Evolutionary conservation across 352 stramenopile genomes (phyloP).

Genomic region (Globisporangium nodosum): DNA sequence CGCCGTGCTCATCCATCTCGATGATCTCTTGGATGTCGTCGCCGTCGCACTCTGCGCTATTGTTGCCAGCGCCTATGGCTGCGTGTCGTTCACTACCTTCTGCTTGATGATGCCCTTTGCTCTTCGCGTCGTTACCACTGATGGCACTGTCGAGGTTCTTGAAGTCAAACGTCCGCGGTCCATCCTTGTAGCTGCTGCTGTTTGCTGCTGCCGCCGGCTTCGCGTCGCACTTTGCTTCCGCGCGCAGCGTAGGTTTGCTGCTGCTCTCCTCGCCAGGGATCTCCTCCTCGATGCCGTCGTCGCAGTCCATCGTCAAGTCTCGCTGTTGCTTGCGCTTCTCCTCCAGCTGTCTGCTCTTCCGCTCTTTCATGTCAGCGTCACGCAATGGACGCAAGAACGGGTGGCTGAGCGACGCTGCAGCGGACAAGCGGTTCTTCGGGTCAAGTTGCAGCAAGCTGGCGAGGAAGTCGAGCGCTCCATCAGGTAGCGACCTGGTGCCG

Average conservation of each 20-base stretch:
- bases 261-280: slow-evolving; percentile 38
- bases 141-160: slow-evolving; percentile 10
- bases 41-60: slow-evolving; percentile 49
- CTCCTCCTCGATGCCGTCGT: slow-evolving; percentile 79
- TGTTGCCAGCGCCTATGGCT: slow-evolving; percentile 22
- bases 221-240: slow-evolving; percentile 17
- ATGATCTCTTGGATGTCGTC: slow-evolving; percentile 84
- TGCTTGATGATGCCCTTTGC: slow-evolving; percentile 1
- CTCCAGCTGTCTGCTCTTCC: slow-evolving; percentile 34
- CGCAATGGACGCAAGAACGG: slow-evolving; percentile 49
- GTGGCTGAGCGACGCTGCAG: slow-evolving; percentile 44
- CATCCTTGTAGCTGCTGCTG: slow-evolving; percentile 13
- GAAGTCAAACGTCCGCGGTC: slow-evolving; percentile 24
- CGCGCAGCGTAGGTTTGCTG: slow-evolving; percentile 1
- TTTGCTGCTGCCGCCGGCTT: slow-evolving; percentile 7
- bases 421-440: slow-evolving; percentile 43
- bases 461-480: slow-evolving; percentile 69
- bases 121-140: slow-evolving; percentile 3
- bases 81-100: background rate
- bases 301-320: slow-evolving; percentile 12
- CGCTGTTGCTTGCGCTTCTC: slow-evolving; percentile 22
- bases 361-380: slow-evolving; percentile 39
- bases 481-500: slow-evolving; percentile 29
- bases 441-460: slow-evolving; percentile 56
- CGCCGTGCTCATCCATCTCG: slow-evolving; percentile 36